Conservation (phyloP, 2,329 filamentous ascomycete species). For the Fusarium neocosmosporiellum region DNA sequence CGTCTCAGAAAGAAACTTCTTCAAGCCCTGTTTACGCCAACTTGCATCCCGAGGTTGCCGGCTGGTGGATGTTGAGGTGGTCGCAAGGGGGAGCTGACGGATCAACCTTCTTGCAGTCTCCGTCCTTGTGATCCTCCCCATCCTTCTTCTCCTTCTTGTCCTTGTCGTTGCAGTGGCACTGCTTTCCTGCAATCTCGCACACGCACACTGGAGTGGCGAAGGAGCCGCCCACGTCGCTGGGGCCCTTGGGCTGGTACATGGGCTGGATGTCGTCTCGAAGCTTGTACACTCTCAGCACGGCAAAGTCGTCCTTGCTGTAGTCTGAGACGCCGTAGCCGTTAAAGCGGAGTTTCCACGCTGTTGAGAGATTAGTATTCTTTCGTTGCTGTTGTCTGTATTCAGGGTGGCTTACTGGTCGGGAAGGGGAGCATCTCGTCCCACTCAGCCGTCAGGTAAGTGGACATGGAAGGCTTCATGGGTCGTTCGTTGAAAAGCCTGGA, state of each 20-base stretch:
- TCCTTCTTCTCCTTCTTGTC: background rate
- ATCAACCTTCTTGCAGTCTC: background rate
- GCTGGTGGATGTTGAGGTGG: background rate
- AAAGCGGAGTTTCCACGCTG: slow-evolving; percentile 26
- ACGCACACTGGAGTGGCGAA: slow-evolving; percentile 13
- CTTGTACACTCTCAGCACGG: background rate
- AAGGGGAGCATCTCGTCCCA: slow-evolving; percentile 41
- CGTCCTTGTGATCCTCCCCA: background rate
- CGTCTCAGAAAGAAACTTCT: background rate
- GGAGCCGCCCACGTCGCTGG: slow-evolving; percentile 1
- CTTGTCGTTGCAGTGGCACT: background rate
- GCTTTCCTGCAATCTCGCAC: background rate
- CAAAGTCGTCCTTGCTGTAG: slow-evolving; percentile 2
- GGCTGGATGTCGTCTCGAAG: slow-evolving; percentile 7
- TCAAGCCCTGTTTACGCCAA: background rate
- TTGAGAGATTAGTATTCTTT: background rate
- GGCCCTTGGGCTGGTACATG: slow-evolving; percentile 5
- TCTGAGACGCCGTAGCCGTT: slow-evolving; percentile 23
- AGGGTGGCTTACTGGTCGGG: slow-evolving; percentile 18
- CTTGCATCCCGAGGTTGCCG: slow-evolving; percentile 2
- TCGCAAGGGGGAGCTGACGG: background rate
- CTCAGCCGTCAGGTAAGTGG: slow-evolving; percentile 33
- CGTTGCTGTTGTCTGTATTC: background rate
- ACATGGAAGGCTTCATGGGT: slow-evolving; percentile 8
- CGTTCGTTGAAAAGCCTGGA: background rate